Evolutionary conservation across 2,329 filamentous ascomycete species (phyloP).

Genomic region (Berkeleyomyces rouxiae): DNA sequence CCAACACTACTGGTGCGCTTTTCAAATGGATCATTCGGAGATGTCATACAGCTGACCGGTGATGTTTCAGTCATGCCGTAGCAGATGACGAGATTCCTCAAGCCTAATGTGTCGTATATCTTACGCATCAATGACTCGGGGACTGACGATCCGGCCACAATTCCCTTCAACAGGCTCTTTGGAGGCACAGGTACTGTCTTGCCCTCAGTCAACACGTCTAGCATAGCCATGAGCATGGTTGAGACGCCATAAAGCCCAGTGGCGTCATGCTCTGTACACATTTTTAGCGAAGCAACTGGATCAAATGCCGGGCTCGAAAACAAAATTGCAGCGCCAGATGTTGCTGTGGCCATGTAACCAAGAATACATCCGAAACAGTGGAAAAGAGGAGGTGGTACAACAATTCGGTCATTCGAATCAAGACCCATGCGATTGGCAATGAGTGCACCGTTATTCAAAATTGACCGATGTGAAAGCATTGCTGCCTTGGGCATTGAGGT

Average conservation of each 20-base stretch:
- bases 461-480: conserved; percentile 68
- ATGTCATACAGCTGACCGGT: conserved; percentile 67
- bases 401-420: conserved; percentile 54
- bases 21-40: conserved; percentile 54
- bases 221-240: conserved; percentile 83
- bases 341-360: conserved; percentile 92
- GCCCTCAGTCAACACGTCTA: conserved; percentile 50
- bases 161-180: conserved; percentile 58
- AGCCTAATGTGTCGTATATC: conserved; percentile 55
- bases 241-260: conserved; percentile 71
- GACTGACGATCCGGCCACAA: conserved; percentile 74
- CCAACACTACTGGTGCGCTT: conserved; percentile 66
- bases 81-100: conserved; percentile 76
- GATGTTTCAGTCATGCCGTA: conserved; percentile 93
- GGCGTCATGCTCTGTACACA: conserved; percentile 35
- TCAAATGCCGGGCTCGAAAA: conserved; percentile 82
- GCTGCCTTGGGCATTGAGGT: conserved; percentile 84
- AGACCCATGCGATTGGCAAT: conserved; percentile 79
- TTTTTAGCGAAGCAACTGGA: conserved; percentile 49
- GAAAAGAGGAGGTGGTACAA: conserved; percentile 75
- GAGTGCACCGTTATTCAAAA: conserved; percentile 79
- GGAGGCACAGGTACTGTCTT: conserved; percentile 19
- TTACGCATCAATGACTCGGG: conserved; percentile 66
- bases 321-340: conserved; percentile 59
- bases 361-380: conserved; percentile 83